Evolutionary conservation across 2,329 filamentous ascomycete species (phyloP), one percentile per base, ranked within the genome.

Genomic region (Ambrosiella xylebori): DNA sequence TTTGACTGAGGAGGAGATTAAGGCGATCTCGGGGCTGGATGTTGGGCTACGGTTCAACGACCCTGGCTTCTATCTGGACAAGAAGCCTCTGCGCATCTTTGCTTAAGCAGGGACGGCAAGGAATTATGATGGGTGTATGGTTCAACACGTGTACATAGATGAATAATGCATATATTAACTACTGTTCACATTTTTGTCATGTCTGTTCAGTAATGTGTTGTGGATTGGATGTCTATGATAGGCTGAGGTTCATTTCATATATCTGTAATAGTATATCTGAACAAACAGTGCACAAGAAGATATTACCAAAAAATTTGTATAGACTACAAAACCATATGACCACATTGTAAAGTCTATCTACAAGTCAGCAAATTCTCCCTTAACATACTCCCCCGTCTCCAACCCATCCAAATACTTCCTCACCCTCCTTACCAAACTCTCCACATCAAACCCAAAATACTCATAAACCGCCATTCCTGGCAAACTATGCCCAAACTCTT

Each of bases 41-140:
- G 71, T 75, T 64, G 74, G 77, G 62, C 73, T 88, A 67, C 79
- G 85, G 66, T 89, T 90, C 72, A 90, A 90, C 72, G 81, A 88
- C 71, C 86, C 65, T 59, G 63, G 72, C 56, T 68, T 67, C 54
- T 68, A 65, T 63, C 62, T 66, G 44, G 62, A 64, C 39, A 63
- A 69, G 61, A 70, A 75, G 66, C 75, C 76, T 40, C 68, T 76
- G 57, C 74, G 75, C 56, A 79, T 79, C 64, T 80, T 79, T 64
- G 71, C 70, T 53, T 77, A 72, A 65, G 13, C 2, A n/a, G 49
- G 19, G 4, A 27, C 27, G 27, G 27, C 27, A 27, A 27, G 27
- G 27, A 27, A 27, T 27, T 3, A 27, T 27, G 4, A 27, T 27
- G 27, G n/a, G 17, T 52, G 35, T 12, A n/a, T 52, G 35, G 13